Conservation (phyloP, 495 filamentous ascomycete species). For the Geoglossum glabrum region DNA sequence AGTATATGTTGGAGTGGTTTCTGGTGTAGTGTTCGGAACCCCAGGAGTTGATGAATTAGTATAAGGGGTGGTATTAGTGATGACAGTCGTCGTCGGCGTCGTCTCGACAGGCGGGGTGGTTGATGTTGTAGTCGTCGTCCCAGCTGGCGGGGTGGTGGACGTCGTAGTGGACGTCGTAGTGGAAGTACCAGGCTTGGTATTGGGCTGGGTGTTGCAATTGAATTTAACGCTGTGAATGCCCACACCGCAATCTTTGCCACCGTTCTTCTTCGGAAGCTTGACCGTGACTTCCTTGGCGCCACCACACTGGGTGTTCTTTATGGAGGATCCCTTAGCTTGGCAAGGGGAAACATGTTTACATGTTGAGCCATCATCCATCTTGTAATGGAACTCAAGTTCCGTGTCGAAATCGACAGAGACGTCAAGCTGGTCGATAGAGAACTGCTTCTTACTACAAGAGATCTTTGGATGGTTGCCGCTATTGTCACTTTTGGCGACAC, state of each 20-base stretch:
- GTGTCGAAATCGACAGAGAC: constrained; percentile 52
- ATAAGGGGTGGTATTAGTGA: not conserved
- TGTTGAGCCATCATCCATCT: constrained; percentile 54
- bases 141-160: not conserved
- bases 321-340: constrained; percentile 38
- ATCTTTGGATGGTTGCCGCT: constrained; percentile 16
- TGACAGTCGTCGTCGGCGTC: no score
- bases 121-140: not conserved
- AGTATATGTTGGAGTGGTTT: not conserved
- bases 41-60: no score
- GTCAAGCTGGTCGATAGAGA: constrained; percentile 56
- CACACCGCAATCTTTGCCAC: constrained; percentile 40
- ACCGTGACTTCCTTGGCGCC: constrained; percentile 65
- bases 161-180: not conserved
- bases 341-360: constrained; percentile 58
- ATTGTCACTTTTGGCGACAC: constrained; percentile 15
- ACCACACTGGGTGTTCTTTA: constrained; percentile 76
- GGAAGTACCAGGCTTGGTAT: not conserved
- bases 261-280: constrained; percentile 39
- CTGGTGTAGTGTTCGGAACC: no score
- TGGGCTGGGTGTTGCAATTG: constrained; percentile 37
- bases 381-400: constrained; percentile 57
- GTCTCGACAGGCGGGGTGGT: not conserved
- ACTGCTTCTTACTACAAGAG: constrained; percentile 23
- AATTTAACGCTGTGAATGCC: constrained; percentile 63